A percentile compares a stretch with the other conserved stretches of the same genome.
Conservation (phyloP, 164 flowering plant species). For the Nymphaea colorata region DNA sequence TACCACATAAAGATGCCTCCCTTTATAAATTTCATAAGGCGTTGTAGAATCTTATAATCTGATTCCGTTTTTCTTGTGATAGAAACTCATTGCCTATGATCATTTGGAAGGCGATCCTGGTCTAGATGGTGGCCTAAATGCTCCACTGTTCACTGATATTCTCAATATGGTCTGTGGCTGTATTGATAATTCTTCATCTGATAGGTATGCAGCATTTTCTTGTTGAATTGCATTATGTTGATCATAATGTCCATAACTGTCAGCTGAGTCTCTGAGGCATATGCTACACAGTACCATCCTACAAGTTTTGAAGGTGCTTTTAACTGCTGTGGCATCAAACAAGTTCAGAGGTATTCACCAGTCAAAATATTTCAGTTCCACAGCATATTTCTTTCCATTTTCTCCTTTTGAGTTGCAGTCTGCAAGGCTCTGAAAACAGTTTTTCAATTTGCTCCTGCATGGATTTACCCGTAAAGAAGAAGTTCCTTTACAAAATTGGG, state of each 20-base stretch:
- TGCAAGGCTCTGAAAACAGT: neutral
- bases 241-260: conserved; percentile 11
- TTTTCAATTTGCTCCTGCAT: neutral
- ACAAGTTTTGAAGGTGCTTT: conserved; percentile 97
- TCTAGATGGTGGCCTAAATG: conserved; percentile 74
- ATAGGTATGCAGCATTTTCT: conserved; percentile 43
- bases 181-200: conserved; percentile 89
- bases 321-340: conserved; percentile 87
- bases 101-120: conserved; percentile 99
- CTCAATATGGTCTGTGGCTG: conserved; percentile 84
- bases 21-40: no score
- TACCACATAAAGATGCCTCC: no score
- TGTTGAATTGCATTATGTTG: neutral
- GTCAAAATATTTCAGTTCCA: neutral
- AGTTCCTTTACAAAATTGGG: neutral
- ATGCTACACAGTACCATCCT: conserved; percentile 67
- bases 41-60: neutral
- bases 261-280: conserved; percentile 5
- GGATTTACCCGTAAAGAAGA: neutral
- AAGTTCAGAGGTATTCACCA: conserved; percentile 71
- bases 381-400: neutral
- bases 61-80: conserved; percentile 7
- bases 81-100: conserved; percentile 99
- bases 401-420: neutral
- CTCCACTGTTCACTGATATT: conserved; percentile 58